phyloP scores from a whole-genome alignment of 1,284 basidiomycete genomes.

The Malassezia slooffiae region DNA sequence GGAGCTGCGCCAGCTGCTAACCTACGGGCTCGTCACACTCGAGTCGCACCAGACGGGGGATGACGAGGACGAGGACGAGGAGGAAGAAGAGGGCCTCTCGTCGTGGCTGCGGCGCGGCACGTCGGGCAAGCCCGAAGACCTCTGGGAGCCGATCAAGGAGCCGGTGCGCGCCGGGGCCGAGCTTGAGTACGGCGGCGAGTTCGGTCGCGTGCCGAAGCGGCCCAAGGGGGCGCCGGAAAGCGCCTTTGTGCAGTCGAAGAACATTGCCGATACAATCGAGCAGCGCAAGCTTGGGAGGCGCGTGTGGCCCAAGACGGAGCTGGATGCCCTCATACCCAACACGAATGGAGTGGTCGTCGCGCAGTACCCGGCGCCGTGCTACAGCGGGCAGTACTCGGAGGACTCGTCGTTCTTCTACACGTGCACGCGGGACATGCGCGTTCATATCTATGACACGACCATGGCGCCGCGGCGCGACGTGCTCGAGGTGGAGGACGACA shows the following conservation, averaged over 20 bases:
- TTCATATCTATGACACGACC: conserved; percentile 67
- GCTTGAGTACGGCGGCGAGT: conserved; percentile 70
- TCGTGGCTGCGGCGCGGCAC: conserved; percentile 2
- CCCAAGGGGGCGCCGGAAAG: conserved; percentile 18
- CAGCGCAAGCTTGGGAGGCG: conserved; percentile 24
- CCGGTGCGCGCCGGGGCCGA: conserved; percentile 63
- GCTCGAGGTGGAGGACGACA: not conserved
- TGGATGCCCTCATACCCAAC: conserved; percentile 61
- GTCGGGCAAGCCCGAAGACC: conserved; percentile 17
- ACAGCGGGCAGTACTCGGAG: conserved; percentile 78
- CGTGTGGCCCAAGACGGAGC: conserved; percentile 48
- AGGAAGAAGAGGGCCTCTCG: conserved; percentile 17
- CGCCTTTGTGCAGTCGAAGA: conserved; percentile 18
- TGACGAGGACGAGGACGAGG: conserved; percentile 15
- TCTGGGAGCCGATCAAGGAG: conserved; percentile 49
- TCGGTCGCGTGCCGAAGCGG: conserved; percentile 54
- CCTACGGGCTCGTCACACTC: conserved; percentile 18
- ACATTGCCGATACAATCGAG: conserved; percentile 19
- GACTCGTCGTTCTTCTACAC: conserved; percentile 49
- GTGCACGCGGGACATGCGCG: conserved; percentile 59
- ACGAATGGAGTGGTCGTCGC: conserved; percentile 76
- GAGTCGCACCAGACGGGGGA: conserved; percentile 19
- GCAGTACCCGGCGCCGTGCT: conserved; percentile 66
- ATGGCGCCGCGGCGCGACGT: conserved; percentile 8
- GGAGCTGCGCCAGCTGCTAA: conserved; percentile 11